Conservation (phyloP, 148 eudicot species). For the Vaccinium myrtillus region DNA sequence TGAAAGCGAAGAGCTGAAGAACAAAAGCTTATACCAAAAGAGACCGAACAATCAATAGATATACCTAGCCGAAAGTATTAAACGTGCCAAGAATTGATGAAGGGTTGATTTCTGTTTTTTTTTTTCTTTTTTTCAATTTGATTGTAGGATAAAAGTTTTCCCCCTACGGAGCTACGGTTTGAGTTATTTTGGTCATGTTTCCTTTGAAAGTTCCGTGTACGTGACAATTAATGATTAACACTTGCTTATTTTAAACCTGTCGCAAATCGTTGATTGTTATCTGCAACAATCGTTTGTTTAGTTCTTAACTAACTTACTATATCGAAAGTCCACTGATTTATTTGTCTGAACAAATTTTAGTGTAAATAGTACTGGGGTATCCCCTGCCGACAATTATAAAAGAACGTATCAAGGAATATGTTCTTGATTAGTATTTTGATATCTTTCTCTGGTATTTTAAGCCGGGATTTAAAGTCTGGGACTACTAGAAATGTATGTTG, state of each 20-base stretch:
- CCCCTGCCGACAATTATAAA: not conserved
- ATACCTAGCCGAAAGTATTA: not conserved
- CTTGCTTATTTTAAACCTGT: not conserved
- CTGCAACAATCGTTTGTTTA: not conserved
- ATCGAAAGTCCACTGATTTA: not conserved
- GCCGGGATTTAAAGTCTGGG: not conserved
- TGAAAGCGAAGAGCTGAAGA: not conserved
- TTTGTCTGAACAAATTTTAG: not conserved
- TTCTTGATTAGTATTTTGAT: not conserved
- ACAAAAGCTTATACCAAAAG: not conserved
- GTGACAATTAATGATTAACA: not conserved
- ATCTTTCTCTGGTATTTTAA: not conserved
- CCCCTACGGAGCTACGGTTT: not conserved
- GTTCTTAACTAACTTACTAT: not conserved
- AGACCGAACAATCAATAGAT: not conserved
- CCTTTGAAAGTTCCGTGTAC: not conserved
- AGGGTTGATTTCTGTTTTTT: not conserved
- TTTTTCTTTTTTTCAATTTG: not conserved
- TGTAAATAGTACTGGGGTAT: not conserved
- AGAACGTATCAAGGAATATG: not conserved
- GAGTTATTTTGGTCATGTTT: not conserved
- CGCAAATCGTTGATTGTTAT: not conserved
- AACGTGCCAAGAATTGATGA: not conserved
- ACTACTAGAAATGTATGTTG: not conserved
- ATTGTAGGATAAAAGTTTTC: not conserved